Evolutionary conservation across 129 eudicot species (phyloP), one percentile per base, ranked within the genome.

Genomic region (Pseudognaphalium luteoalbum): DNA sequence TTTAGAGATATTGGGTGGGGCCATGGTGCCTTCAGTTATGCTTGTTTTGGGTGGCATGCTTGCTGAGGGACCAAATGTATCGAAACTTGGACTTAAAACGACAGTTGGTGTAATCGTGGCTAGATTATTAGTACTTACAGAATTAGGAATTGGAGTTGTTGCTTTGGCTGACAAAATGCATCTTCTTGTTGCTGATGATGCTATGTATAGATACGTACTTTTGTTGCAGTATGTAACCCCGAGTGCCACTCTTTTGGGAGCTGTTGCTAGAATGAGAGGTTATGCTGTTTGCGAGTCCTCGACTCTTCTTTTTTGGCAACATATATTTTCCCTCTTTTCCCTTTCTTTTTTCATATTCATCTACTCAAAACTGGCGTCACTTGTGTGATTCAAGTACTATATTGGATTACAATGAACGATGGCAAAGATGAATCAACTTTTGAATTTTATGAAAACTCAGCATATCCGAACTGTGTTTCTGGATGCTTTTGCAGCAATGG

Each of bases 191-290:
- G 70, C 57, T 1, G 87, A 72, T 62, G 90, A 86, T 73, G 17
- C 71, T 16, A 80, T 86, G 85, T 86, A 66, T 11, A 58, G 70
- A 63, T 86, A 83, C 39, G 87, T 86, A 75, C 83, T 86, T 50
- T 73, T 83, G 72, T 70, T 86, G 83, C 87, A 83, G 65, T 83
- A 86, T 54, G 75, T 85, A 5, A 86, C 81, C 17, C 85, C 87
- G 15, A 83, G 90, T 77, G 87, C 87, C 14, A 86, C 83, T 73
- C 79, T 86, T 47, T 72, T 86, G 77, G 90, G 90, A 54, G 90
- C 85, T n/a, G 85, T 86, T 17, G 83, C 90, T 6, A 80, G 87
- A 75, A 80, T 86, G 81, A 83, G 87, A 70, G 83, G 87, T 34
- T 86, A 86, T 74, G 90, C 90, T 35, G 85, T 86, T 72, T 62